Evolutionary conservation across 306 rosid genomes (phyloP), one percentile per base, ranked within the genome.

Genomic region (Casuarina equisetifolia): DNA sequence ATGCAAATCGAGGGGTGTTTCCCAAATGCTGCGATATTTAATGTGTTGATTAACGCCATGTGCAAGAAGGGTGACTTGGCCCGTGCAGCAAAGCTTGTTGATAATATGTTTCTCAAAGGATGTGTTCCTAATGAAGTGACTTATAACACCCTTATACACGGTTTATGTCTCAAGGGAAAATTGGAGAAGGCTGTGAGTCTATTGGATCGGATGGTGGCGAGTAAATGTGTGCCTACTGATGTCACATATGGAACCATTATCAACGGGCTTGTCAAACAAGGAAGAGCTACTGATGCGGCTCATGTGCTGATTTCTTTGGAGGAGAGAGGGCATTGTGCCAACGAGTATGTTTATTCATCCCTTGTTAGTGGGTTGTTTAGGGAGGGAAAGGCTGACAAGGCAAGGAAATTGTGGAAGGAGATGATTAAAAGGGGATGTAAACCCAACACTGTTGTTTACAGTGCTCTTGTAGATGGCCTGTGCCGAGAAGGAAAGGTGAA

Each of bases 91-190:
- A 92, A 95, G 87, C 92, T 95, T 9, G 87, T 95, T 71, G 97
- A 95, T 84, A 91, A 95, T 78, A 95, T 95, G 98, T 80, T 81
- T 86, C 97, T 95, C 25, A 95, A 95, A 83, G 98, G 96, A 39
- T 90, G 98, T 82, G 79, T 79, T 35, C 98, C 98, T 0, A 94
- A 90, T 81, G 97, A 90, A 63, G 93, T 88, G 70, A 92, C 98
- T 0, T 94, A 90, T 76, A 94, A 94, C 74, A 81, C 93, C 50
- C 91, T 94, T 51, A 84, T 92, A 69, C 93, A 90, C 75, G 98
- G 98, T 11, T 74, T 92, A 82, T 94, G 94, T 76, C 90, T 91
- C 51, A 90, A 91, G 83, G 98, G 97, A 19, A 95, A 85, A 91
- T 85, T 95, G 85, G 88, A 92, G 76, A 91, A 92, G 89, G 97